Evolutionary conservation across 1,139 yeast species (phyloP), one percentile per base, ranked within the genome.

Genomic region (Schwanniomyces etchellsii): DNA sequence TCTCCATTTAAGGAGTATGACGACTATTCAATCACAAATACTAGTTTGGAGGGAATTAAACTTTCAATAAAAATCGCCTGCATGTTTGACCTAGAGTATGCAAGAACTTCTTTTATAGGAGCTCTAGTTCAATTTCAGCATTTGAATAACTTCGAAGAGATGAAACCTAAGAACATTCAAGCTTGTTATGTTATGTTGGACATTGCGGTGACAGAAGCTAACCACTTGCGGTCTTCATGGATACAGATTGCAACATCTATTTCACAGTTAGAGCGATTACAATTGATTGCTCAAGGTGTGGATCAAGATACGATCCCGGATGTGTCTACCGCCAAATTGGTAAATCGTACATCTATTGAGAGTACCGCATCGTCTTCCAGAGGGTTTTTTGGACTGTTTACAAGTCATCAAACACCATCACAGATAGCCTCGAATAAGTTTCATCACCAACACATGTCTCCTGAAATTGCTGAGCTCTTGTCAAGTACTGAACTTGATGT

Each of bases 1-100:
- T 93, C 94, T 3, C 94, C 96, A 4, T 86, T 89, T 59, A 88
- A 83, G 50, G 95, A 85, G 37, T 80, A 81, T 38, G 93, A 85
- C 40, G 96, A 88, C 43, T 69, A 70, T 11, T 91, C 80, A 30
- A 75, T 84, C 4, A 70, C 83, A n/a, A 70, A 66, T 35, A 55
- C 72, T 4, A 82, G 96, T 44, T 64, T 93, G 35, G 95, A 85
- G 43, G 98, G 97, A 7, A 74, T 91, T 42, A 80, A 81, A 47
- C 60, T 86, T 28, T 79, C 96, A 1, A 79, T 88, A 32, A 77
- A 81, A 29, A 82, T 93, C 34, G 77, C 97, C 1, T 81, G 96
- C 42, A 73, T 82, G 55, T 89, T 88, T 53, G 93, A 81, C 30
- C 62, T 88, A 36, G 88, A 81, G 32, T 77, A 85, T 45, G 95